These are phyloP conservation scores for Fusarium nodosum DNA, from an alignment of 2,329 filamentous ascomycete species.

Conservation along the genomic window DNA sequence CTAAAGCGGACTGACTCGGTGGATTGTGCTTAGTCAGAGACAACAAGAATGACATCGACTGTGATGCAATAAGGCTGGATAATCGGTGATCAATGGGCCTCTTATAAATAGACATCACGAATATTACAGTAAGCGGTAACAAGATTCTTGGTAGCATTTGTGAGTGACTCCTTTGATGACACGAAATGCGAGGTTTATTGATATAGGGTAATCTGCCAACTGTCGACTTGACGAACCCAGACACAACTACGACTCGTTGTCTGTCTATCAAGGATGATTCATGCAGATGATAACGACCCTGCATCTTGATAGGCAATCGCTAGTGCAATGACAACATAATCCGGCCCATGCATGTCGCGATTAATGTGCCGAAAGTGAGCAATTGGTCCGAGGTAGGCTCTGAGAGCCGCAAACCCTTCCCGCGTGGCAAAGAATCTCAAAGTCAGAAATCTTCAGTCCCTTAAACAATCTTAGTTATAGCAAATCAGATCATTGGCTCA, in stretches of 20 bases:
- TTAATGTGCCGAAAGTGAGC: slow-evolving; percentile 9
- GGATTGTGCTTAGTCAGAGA: slow-evolving; percentile 34
- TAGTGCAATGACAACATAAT: slow-evolving; percentile 8
- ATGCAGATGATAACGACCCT: slow-evolving; percentile 20
- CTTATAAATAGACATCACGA: neutral
- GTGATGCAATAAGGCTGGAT: slow-evolving; percentile 8
- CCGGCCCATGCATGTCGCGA: slow-evolving; percentile 16
- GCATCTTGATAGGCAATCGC: slow-evolving; percentile 3
- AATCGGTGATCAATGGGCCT: slow-evolving; percentile 2
- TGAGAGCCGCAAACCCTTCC: slow-evolving; percentile 4
- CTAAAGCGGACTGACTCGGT: slow-evolving; percentile 20
- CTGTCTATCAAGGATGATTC: neutral
- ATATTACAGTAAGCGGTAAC: slow-evolving; percentile 1
- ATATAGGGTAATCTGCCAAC: slow-evolving; percentile 18
- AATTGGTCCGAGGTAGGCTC: slow-evolving; percentile 10
- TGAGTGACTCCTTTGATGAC: neutral
- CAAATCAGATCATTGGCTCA: slow-evolving; percentile 22
- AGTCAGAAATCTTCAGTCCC: slow-evolving; percentile 7
- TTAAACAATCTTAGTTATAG: slow-evolving; percentile 9
- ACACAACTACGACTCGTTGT: slow-evolving; percentile 4
- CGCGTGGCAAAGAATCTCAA: slow-evolving; percentile 31
- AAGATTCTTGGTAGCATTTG: neutral
- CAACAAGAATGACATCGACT: slow-evolving; percentile 7
- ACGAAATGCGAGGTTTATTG: neutral
- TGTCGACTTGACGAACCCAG: neutral